Evolutionary conservation across 805 yeast genomes (phyloP), one percentile per base, ranked within the genome.

Genomic region (Candida ponderosae): DNA sequence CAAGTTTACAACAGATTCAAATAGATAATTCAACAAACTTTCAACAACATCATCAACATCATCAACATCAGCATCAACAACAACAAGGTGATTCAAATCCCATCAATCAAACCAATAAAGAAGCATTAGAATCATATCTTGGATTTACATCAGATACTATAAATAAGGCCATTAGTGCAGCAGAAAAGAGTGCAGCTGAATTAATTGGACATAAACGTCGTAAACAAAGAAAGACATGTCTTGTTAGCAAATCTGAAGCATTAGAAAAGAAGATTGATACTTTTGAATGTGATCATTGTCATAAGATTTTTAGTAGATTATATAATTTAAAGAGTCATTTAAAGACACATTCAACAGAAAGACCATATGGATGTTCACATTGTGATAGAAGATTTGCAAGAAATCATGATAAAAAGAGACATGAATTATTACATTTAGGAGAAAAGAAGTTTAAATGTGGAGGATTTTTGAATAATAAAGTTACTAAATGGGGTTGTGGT

Each of bases 321-420:
- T 85, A 86, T 56, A 85, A 86, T 54, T 65, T 85, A 47, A 80
- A 85, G 45, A 79, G 88, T 0, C 95, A 85, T 58, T 60, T 78
- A 56, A 66, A 89, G 36, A 82, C 94, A 0, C 95, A 83, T 55
- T 78, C 86, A 5, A 68, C 72, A 34, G 89, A 79, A 35, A 74
- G 80, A 39, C 93, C 93, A 6, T 81, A 65, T 59, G 68, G 70
- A 33, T 83, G 93, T 53, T 57, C 70, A 16, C 65, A 66, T 38
- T 83, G 93, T 54, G 64, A 71, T 16, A 76, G 79, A 53, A 72
- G 78, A 9, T 83, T 83, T 66, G 88, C 90, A 3, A 65, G 93
- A 17, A 76, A 79, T 38, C 90, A 83, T 51, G 93, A 83, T 55
- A 68, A 81, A 38, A 79, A 79, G 47, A 70, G 93, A 34, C 93